Conservation (phyloP, 305 asterid genomes). For the Fraxinus velutina region DNA sequence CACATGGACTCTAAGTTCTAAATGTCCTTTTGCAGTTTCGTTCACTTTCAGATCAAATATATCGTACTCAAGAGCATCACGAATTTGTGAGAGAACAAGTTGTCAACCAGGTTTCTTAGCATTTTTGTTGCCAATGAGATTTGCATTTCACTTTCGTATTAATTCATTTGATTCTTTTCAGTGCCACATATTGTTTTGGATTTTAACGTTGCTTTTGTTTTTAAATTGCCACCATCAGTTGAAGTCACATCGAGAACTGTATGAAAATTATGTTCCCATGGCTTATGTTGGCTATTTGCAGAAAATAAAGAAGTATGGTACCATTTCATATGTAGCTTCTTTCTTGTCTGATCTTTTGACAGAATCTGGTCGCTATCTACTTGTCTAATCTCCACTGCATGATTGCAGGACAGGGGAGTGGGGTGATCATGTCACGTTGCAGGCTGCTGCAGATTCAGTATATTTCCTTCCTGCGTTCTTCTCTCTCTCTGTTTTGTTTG, state of each 20-base stretch:
- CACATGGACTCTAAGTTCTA: background rate
- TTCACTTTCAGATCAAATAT: slow-evolving; percentile 90
- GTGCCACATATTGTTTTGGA: background rate
- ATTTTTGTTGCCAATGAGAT: slow-evolving; percentile 1
- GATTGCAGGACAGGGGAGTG: slow-evolving; percentile 76
- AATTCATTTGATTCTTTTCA: slow-evolving; percentile 12
- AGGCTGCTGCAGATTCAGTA: slow-evolving; percentile 97
- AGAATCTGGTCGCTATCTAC: background rate
- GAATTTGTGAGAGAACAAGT: slow-evolving; percentile 78
- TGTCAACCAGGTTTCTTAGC: slow-evolving; percentile 64
- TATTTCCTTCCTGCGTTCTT: background rate
- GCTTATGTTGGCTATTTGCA: slow-evolving; percentile 58
- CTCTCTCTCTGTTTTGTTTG: background rate
- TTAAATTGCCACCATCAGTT: slow-evolving; percentile 46
- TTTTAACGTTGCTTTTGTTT: slow-evolving; percentile 15
- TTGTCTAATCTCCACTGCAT: slow-evolving; percentile 23
- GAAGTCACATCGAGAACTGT: slow-evolving; percentile 54
- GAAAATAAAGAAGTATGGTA: slow-evolving; percentile 58
- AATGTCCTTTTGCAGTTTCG: slow-evolving; percentile 52
- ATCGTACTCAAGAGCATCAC: slow-evolving; percentile 74
- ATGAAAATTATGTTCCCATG: slow-evolving; percentile 74
- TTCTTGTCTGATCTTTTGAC: background rate
- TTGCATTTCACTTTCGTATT: background rate
- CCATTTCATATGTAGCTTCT: slow-evolving; percentile 13
- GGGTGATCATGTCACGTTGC: slow-evolving; percentile 93